Evolutionary conservation across 2,329 filamentous ascomycete genomes (phyloP).

Genomic region (Polytolypa hystricis): DNA sequence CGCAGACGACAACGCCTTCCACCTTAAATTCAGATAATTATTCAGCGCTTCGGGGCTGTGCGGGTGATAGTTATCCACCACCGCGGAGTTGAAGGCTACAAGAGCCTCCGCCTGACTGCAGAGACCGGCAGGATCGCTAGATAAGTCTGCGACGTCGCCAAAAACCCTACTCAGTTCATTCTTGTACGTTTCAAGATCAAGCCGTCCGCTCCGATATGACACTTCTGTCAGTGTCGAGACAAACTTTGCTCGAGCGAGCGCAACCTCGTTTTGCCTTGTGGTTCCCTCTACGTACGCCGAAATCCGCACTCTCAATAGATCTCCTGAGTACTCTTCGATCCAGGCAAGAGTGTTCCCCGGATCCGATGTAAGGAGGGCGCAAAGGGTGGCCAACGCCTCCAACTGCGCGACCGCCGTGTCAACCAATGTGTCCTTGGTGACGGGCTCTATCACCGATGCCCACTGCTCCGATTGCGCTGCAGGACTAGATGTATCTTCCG

Average conservation of each 20-base stretch:
- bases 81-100: slow-evolving; percentile 41
- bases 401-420: slow-evolving; percentile 58
- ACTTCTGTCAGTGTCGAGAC: slow-evolving; percentile 45
- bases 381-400: slow-evolving; percentile 42
- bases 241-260: slow-evolving; percentile 47
- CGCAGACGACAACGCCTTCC: slow-evolving; percentile 43
- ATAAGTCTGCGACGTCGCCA: slow-evolving; percentile 28
- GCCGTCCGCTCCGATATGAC: slow-evolving; percentile 42
- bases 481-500: slow-evolving; percentile 16
- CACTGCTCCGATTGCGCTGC: slow-evolving; percentile 44
- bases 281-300: slow-evolving; percentile 40
- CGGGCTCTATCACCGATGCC: slow-evolving; percentile 55
- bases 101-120: slow-evolving; percentile 48
- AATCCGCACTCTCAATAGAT: slow-evolving; percentile 43
- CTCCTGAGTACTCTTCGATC: slow-evolving; percentile 45
- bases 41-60: slow-evolving; percentile 20
- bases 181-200: slow-evolving; percentile 44
- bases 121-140: slow-evolving; percentile 37
- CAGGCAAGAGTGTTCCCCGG: slow-evolving; percentile 39
- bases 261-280: slow-evolving; percentile 39
- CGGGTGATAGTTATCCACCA: slow-evolving; percentile 25
- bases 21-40: slow-evolving; percentile 30
- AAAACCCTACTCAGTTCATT: slow-evolving; percentile 33
- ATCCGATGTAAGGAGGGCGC: slow-evolving; percentile 37
- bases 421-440: slow-evolving; percentile 53